Conservation (phyloP, 2,329 filamentous ascomycete species). For the Microdochium nivale region DNA sequence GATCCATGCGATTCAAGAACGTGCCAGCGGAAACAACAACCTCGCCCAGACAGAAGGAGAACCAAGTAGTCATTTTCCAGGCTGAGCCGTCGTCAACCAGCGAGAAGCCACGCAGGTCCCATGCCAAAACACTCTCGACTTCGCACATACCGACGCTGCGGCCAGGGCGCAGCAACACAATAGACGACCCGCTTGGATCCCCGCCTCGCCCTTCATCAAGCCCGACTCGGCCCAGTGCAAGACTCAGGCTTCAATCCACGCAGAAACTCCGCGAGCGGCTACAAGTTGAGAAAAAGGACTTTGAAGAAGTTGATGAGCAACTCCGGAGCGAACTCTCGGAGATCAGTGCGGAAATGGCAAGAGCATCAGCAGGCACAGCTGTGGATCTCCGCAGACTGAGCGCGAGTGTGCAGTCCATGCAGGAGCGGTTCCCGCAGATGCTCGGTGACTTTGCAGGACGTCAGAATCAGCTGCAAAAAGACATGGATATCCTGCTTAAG, state of each 20-base stretch:
- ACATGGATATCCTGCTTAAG: conserved; percentile 63
- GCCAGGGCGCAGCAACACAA: conserved; percentile 25
- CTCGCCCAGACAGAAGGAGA: conserved; percentile 41
- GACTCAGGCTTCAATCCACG: conserved; percentile 60
- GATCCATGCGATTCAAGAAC: conserved; percentile 12
- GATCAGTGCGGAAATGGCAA: conserved; percentile 72
- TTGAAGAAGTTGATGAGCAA: conserved; percentile 59
- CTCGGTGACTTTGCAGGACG: conserved; percentile 51
- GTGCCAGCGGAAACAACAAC: conserved; percentile 9
- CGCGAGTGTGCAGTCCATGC: conserved; percentile 55
- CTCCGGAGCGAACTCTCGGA: conserved; percentile 69
- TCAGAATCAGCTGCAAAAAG: conserved; percentile 56
- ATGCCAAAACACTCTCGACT: conserved; percentile 42
- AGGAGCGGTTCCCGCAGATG: conserved; percentile 54
- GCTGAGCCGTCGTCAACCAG: conserved; percentile 7
- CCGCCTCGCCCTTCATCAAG: conserved; percentile 23
- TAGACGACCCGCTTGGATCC: conserved; percentile 14
- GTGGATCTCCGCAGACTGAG: conserved; percentile 40
- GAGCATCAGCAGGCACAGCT: conserved; percentile 16
- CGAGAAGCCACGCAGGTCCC: conserved; percentile 18
- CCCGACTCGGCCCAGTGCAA: conserved; percentile 36
- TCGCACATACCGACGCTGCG: conserved; percentile 47
- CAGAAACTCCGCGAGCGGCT: conserved; percentile 78
- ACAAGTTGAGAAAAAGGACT: conserved; percentile 68
- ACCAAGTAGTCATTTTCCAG: conserved; percentile 19